Evolutionary conservation across 2,329 filamentous ascomycete genomes (phyloP).

Genomic region (Trichoderma gracile): DNA sequence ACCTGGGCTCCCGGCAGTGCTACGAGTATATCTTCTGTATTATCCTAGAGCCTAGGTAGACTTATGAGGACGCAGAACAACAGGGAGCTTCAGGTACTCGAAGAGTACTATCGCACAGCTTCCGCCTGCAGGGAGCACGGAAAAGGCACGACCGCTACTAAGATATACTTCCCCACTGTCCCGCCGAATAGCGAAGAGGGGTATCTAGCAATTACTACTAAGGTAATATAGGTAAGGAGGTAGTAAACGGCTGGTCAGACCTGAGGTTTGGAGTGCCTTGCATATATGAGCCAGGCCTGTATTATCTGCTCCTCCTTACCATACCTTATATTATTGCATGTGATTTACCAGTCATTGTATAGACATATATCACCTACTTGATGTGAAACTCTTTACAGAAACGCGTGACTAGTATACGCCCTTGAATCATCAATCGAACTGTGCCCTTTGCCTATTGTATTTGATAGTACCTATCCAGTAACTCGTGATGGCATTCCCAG

Average conservation of each 20-base stretch:
- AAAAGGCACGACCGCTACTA: not conserved
- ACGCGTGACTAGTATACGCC: no score
- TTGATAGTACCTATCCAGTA: no score
- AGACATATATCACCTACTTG: no score
- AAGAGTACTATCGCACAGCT: no score
- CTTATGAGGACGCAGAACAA: not conserved
- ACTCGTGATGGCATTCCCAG: no score
- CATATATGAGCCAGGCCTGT: not conserved
- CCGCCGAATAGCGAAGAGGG: conserved; percentile 6
- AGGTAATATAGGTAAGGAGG: no score
- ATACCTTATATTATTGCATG: no score
- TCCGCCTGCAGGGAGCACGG: not conserved
- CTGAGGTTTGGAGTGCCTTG: conserved; percentile 9
- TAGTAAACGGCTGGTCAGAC: conserved; percentile 10
- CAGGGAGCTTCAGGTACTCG: not conserved
- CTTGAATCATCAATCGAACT: no score
- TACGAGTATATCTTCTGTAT: conserved; percentile 1
- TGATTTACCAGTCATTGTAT: no score
- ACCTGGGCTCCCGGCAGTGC: not conserved
- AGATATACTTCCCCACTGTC: conserved; percentile 6
- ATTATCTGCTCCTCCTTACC: not conserved
- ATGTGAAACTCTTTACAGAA: no score
- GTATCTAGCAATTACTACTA: conserved; percentile 9
- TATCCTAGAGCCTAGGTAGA: not conserved
- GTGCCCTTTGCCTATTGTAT: no score